Evolutionary conservation across 2,329 filamentous ascomycete species (phyloP).

Genomic region (Fusarium poae): DNA sequence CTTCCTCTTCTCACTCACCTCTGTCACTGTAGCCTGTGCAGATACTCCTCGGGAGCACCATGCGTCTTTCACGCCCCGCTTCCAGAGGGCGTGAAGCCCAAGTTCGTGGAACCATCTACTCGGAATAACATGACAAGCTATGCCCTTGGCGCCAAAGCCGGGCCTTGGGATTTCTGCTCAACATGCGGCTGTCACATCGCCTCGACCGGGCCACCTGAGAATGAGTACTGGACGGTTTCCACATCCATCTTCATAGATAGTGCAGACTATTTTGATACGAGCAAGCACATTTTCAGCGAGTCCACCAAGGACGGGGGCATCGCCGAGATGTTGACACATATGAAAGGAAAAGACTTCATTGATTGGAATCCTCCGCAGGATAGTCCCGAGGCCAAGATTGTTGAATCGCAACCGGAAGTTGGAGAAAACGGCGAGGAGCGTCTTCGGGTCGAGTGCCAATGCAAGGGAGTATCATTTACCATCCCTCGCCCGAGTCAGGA

Average conservation of each 20-base stretch:
- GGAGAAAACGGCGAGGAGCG: conserved; percentile 55
- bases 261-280: conserved; percentile 53
- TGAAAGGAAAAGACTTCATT: conserved; percentile 50
- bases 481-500: conserved; percentile 56
- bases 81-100: conserved; percentile 52
- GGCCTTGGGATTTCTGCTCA: conserved; percentile 60
- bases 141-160: conserved; percentile 46
- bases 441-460: conserved; percentile 61
- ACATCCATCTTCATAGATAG: conserved; percentile 57
- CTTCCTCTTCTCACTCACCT: conserved; percentile 60
- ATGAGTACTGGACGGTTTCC: conserved; percentile 56
- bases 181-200: conserved; percentile 62
- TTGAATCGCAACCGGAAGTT: conserved; percentile 50
- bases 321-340: conserved; percentile 52
- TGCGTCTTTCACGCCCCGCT: conserved; percentile 59
- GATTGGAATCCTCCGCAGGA: conserved; percentile 55
- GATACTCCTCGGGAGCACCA: conserved; percentile 58
- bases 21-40: conserved; percentile 62
- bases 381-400: conserved; percentile 45
- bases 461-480: conserved; percentile 62
- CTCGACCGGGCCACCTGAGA: conserved; percentile 49
- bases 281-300: conserved; percentile 54
- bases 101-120: conserved; percentile 58
- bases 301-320: conserved; percentile 56
- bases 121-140: conserved; percentile 56